Percentiles rank a stretch among this genome's conserved stretches.
Conservation (phyloP, 345 rosid species). For the Zanthoxylum bungeanum region DNA sequence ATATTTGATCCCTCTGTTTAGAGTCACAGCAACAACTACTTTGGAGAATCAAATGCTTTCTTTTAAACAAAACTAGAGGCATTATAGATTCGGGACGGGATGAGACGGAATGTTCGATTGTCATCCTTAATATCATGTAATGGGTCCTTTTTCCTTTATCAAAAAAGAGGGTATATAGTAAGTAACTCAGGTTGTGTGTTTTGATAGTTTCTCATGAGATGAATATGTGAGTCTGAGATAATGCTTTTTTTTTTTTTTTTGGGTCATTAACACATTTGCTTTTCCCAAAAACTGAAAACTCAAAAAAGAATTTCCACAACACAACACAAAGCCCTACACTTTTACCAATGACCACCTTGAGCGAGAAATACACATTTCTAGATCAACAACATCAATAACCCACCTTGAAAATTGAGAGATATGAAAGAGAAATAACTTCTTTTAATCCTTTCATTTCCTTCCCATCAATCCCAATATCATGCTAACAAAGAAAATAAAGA, state of each 20-base stretch:
- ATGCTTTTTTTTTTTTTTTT: not conserved
- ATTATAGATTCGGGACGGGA: no score
- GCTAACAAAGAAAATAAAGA: conserved; percentile 10
- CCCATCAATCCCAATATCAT: conserved; percentile 46
- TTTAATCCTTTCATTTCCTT: no score
- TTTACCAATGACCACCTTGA: conserved; percentile 37
- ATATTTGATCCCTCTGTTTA: not conserved
- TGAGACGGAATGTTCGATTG: not conserved
- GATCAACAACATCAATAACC: conserved; percentile 45
- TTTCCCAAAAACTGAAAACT: conserved; percentile 49
- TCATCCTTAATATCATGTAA: not conserved
- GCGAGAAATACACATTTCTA: conserved; percentile 44
- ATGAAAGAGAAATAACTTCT: not conserved
- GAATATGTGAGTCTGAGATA: not conserved
- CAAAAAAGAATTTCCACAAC: conserved; percentile 26
- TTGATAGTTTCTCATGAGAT: not conserved
- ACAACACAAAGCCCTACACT: conserved; percentile 37
- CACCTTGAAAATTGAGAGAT: conserved; percentile 43
- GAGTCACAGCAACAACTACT: not conserved
- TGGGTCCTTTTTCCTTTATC: not conserved
- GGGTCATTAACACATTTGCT: conserved; percentile 17
- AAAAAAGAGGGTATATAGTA: not conserved
- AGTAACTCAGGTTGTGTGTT: not conserved
- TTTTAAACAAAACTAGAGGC: not conserved
- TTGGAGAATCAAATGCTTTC: not conserved